Evolutionary conservation across 2,329 filamentous ascomycete species (phyloP).

Genomic region (Didymella exigua): DNA sequence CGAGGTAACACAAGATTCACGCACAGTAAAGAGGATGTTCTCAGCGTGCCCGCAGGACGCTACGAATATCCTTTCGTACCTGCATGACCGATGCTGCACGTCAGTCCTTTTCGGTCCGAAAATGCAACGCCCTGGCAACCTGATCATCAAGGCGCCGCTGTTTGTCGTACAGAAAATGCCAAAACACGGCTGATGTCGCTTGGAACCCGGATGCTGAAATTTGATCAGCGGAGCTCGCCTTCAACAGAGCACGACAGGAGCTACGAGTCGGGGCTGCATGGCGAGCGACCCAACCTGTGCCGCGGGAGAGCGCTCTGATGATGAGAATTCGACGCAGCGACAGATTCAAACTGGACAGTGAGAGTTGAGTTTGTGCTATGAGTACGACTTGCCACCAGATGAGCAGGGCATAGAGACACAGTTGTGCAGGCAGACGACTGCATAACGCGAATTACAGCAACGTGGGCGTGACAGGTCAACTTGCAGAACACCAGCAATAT

Average conservation of each 20-base stretch:
- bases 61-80: slow-evolving; percentile 1
- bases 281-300: not conserved
- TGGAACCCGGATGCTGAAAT: slow-evolving; percentile 7
- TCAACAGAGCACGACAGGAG: not conserved
- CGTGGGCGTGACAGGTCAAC: not conserved
- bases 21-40: not conserved
- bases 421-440: not conserved
- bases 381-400: not conserved
- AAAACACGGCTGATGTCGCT: slow-evolving; percentile 2
- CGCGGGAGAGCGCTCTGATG: no score
- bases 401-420: not conserved
- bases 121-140: not conserved
- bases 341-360: not conserved
- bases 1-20: no score
- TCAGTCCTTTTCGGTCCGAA: slow-evolving; percentile 8
- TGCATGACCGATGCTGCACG: slow-evolving; percentile 8
- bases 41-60: not conserved
- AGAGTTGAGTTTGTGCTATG: not conserved
- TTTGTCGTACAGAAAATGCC: slow-evolving; percentile 5
- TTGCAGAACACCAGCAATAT: not conserved
- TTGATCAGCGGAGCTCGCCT: not conserved
- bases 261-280: not conserved
- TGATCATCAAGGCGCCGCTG: slow-evolving; percentile 3
- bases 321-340: not conserved
- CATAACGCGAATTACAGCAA: not conserved